These are phyloP conservation scores for Naegleria gruberi DNA, from an alignment of 208 protist species.

Conservation along the genomic window DNA sequence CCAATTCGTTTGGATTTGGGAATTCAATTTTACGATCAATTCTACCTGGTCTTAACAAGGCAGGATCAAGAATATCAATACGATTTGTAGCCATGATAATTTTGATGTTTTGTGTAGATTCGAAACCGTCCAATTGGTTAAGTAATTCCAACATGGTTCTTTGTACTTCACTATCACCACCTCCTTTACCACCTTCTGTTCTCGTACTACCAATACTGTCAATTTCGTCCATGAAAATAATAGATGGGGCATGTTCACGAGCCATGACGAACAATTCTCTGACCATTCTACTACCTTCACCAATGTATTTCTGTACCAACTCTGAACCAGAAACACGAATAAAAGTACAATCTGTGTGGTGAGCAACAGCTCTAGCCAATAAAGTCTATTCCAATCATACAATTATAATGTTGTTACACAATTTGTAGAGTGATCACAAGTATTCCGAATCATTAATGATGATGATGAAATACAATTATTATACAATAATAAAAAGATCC, in stretches of 20 bases:
- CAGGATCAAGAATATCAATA: slow-evolving; percentile 99
- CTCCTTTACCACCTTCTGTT: slow-evolving; percentile 63
- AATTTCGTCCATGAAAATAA: slow-evolving; percentile 99
- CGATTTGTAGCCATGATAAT: slow-evolving; percentile 98
- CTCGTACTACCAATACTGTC: slow-evolving; percentile 95
- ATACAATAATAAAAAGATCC: too few species aligned
- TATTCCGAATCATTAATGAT: background rate
- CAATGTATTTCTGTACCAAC: slow-evolving; percentile 99
- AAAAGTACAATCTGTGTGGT: slow-evolving; percentile 96
- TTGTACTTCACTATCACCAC: slow-evolving; percentile 93
- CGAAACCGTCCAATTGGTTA: slow-evolving; percentile 99
- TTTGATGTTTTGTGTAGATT: slow-evolving; percentile 98
- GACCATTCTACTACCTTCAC: slow-evolving; percentile 98
- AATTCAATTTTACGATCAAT: slow-evolving; percentile 99
- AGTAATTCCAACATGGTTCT: slow-evolving; percentile 99
- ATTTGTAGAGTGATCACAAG: background rate
- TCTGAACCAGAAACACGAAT: slow-evolving; percentile 98
- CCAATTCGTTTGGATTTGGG: slow-evolving; percentile 81
- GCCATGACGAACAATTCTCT: slow-evolving; percentile 99
- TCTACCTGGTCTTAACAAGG: slow-evolving; percentile 95
- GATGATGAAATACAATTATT: too few species aligned
- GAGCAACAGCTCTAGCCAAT: slow-evolving; percentile 95
- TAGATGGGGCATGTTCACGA: slow-evolving; percentile 95
- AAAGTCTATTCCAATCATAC: slow-evolving; percentile 80
- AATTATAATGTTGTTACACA: background rate